Conservation (phyloP, 805 yeast species). For the Priceomyces haplophilus region DNA sequence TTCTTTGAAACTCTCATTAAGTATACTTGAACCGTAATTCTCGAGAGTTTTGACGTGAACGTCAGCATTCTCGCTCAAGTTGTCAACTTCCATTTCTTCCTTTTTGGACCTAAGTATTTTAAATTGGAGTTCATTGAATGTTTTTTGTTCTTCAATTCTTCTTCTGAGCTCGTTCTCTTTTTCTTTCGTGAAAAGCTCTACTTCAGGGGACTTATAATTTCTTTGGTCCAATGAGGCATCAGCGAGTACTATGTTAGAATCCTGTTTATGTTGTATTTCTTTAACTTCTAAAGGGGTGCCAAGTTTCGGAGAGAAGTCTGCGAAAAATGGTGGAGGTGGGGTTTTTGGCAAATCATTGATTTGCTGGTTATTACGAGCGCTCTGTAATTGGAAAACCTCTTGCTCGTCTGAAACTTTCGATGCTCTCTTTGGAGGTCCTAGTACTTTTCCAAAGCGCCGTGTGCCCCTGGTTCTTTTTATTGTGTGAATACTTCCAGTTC, state of each 20-base stretch:
- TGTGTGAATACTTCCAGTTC: slow-evolving; percentile 10
- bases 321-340: slow-evolving; percentile 3
- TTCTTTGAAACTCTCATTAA: background rate
- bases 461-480: slow-evolving; percentile 31
- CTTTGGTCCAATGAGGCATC: slow-evolving; percentile 13
- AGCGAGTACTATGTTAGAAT: slow-evolving; percentile 15
- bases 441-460: slow-evolving; percentile 33
- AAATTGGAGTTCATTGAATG: slow-evolving; percentile 14
- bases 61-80: background rate
- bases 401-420: slow-evolving; percentile 18
- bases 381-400: background rate
- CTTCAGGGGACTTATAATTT: slow-evolving; percentile 9
- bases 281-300: slow-evolving; percentile 2
- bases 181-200: slow-evolving; percentile 12
- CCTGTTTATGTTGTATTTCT: background rate
- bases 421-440: slow-evolving; percentile 54
- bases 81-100: slow-evolving; percentile 4
- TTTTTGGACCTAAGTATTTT: slow-evolving; percentile 7
- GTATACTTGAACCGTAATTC: background rate
- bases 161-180: slow-evolving; percentile 22
- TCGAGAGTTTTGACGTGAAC: background rate
- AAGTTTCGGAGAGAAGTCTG: slow-evolving; percentile 2
- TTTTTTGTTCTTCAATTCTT: slow-evolving; percentile 25
- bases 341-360: background rate
- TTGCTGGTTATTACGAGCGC: background rate